Base-by-base conservation (phyloP, 768 basidiomycete genomes). In the Sarcomyxa edulis region DNA sequence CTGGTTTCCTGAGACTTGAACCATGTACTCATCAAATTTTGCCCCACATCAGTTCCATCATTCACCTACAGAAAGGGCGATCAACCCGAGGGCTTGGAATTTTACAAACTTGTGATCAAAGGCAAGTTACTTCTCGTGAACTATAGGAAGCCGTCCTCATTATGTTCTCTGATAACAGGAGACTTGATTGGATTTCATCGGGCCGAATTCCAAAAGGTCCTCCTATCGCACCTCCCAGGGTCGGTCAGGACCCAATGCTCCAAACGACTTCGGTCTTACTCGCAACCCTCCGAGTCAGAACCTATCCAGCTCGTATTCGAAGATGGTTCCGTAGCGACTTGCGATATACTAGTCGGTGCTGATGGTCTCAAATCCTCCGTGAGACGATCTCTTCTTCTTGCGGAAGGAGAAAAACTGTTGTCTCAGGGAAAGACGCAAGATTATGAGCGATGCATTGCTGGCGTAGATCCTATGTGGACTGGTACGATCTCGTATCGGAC, bases 291-390 rank as follows among this genome's bases (percentile, higher is more conserved):
- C 25, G n/a, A n/a, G n/a, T 54, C 61, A 8, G 64, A 63, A 2
- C 57, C 59, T 14, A 66, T 81, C 46, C 64, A 56, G 20, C 59
- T 87, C 41, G 48, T 62, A 14, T 87, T 86, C 51, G 61, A 72
- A 45, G 84, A 86, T 48, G 81, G 78, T 29, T 64, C 77, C 8
- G 67, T 60, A 8, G 64, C 76, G 4, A 61, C 65, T 16, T 84
- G 80, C 50, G 82, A 86, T 52, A 52, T 84, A 7, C 71, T 87
- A 58, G 56, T 84, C 37, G 82, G 81, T 27, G 81, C 80, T n/a
- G 82, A 84, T 46, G 81, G 81, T 4, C 43, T 84, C 43, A 76
- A 75, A 57, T 82, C 79, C 22, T 64, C 62, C 41, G 72, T 79
- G 47, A 61, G 73, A 24, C 53, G 56, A 23, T 52, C 56, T 4